Evolutionary conservation across 2,329 filamentous ascomycete genomes (phyloP).

Genomic region (Pseudogymnoascus destructans): DNA sequence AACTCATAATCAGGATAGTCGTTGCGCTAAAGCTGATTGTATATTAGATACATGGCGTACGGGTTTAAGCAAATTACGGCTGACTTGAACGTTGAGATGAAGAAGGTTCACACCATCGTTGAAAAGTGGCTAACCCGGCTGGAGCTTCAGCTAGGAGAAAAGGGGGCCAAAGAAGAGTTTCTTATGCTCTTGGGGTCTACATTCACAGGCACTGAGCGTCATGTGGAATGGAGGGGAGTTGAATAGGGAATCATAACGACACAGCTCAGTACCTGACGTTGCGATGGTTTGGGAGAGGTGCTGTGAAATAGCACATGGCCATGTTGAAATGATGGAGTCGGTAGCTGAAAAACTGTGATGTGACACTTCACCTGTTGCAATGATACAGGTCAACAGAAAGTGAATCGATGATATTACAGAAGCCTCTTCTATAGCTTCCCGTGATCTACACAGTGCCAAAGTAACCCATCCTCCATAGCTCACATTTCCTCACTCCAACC

Average conservation of each 20-base stretch:
- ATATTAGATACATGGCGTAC: neutral
- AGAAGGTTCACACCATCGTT: slow-evolving; percentile 25
- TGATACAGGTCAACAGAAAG: neutral
- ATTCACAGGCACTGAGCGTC: slow-evolving; percentile 19
- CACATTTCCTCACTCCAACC: neutral
- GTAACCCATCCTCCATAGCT: neutral
- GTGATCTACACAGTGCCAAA: neutral
- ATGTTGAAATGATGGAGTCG: neutral
- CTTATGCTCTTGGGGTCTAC: slow-evolving; percentile 12
- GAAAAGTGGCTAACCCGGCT: slow-evolving; percentile 26
- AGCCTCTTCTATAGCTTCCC: neutral
- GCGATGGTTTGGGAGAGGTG: neutral
- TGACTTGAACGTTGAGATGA: slow-evolving; percentile 19
- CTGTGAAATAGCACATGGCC: neutral
- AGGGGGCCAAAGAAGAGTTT: slow-evolving; percentile 25
- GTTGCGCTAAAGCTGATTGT: neutral
- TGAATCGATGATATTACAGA: neutral
- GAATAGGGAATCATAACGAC: neutral
- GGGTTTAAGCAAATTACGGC: slow-evolving; percentile 11
- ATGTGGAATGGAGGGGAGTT: slow-evolving; percentile 23
- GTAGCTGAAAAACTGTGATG: neutral
- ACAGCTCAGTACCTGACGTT: neutral
- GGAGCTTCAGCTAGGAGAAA: slow-evolving; percentile 14
- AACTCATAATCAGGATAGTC: neutral
- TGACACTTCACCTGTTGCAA: neutral